Evolutionary conservation across 805 yeast species (phyloP), one percentile per base, ranked within the genome.

Genomic region (Komagataella populi): DNA sequence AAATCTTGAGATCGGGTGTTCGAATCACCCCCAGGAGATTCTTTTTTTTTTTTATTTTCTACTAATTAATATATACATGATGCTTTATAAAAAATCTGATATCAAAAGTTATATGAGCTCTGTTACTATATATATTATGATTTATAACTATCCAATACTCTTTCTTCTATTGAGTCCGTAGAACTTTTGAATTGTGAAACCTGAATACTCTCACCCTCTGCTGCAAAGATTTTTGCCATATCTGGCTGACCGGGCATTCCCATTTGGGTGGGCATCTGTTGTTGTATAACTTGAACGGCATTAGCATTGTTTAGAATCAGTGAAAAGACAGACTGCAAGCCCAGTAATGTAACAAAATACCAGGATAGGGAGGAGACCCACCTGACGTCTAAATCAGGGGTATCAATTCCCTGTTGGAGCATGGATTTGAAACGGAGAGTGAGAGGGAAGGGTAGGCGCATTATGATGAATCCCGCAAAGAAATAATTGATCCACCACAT

Each of bases 401-500:
- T 89, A 53, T 73, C 76, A 12, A 93, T 84, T 6, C 97, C 96
- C 24, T 78, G 79, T 66, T 93, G 99, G 46, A 93, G 68, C 95
- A 93, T 90, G 53, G 85, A 78, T 65, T 93, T 93, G 72, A 93
- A 93, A 54, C 90, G 81, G 36, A 81, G 73, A 0, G 98, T 93
- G 52, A 93, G 70, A 2, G 96, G 95, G 69, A 93, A 93, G 16
- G 99, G 99, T 51, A 93, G 71, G 62, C 80, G 80, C 85, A 85
- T 85, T 49, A 88, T 78, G 14, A 90, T 82, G 56, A 89, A 88
- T 0, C 97, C 97, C 12, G 91, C 87, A 65, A 88, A 93, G 69
- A 91, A 90, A 60, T 81, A 86, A 61, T 87, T 87, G 54, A 91
- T 91, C 96, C 97, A 93, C 61, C 89, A 88, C 96, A 93, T 90